Evolutionary conservation across 257 asterid genomes (phyloP).

Genomic region (Lycium ferocissimum): DNA sequence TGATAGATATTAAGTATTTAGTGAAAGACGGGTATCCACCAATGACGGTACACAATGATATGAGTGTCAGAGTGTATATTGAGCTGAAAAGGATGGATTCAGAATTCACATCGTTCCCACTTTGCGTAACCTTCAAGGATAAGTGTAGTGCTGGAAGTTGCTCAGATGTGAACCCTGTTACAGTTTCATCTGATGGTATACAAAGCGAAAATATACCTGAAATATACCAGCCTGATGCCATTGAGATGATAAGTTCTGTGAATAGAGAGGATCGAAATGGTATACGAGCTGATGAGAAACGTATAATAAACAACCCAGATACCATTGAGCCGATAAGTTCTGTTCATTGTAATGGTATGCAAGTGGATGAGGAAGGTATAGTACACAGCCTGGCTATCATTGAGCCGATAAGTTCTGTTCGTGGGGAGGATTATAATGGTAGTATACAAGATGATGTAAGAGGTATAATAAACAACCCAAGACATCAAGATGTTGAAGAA

Average conservation of each 20-base stretch:
- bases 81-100: constrained; percentile 9
- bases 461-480: background rate
- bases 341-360: background rate
- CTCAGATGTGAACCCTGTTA: background rate
- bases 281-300: background rate
- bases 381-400: background rate
- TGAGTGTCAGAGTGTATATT: constrained; percentile 7
- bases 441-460: background rate
- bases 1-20: background rate
- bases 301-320: background rate
- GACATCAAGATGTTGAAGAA: constrained; percentile 19
- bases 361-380: background rate
- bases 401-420: constrained; percentile 9
- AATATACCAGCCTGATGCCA: background rate
- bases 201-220: constrained; percentile 9
- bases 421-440: background rate
- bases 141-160: constrained; percentile 13
- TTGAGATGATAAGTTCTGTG: background rate
- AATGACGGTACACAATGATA: constrained; percentile 17
- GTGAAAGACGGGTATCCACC: constrained; percentile 23
- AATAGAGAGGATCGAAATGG: background rate
- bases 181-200: background rate
- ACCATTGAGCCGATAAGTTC: background rate
- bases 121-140: background rate
- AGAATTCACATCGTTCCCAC: constrained; percentile 12